Conservation (phyloP, 129 eudicot genomes). For the Flaveria bidentis region DNA sequence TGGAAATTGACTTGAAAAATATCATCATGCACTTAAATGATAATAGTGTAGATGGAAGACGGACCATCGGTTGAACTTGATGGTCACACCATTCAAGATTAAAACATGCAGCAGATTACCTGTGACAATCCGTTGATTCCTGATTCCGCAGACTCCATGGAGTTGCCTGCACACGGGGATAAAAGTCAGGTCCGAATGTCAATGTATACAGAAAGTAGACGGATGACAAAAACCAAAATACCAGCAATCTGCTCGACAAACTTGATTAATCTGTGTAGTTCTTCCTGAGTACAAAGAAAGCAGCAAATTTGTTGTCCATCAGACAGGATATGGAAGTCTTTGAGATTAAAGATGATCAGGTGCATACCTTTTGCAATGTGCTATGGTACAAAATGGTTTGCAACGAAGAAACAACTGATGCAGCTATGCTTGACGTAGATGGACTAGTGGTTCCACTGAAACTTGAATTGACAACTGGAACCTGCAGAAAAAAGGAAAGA, state of each 20-base stretch:
- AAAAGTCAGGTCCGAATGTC: neutral
- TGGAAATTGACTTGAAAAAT: neutral
- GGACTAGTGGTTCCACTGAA: slow-evolving; percentile 50
- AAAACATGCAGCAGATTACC: slow-evolving; percentile 34
- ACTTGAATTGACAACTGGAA: slow-evolving; percentile 42
- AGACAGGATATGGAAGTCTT: neutral
- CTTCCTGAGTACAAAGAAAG: slow-evolving; percentile 61
- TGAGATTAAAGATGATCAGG: slow-evolving; percentile 22
- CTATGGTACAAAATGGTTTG: slow-evolving; percentile 86
- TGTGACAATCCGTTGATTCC: slow-evolving; percentile 42
- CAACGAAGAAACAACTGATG: slow-evolving; percentile 76
- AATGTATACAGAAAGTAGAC: neutral
- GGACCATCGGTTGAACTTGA: neutral
- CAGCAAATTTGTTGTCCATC: slow-evolving; percentile 24
- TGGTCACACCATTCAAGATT: neutral
- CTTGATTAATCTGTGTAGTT: slow-evolving; percentile 71
- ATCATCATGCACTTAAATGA: neutral
- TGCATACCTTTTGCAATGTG: slow-evolving; percentile 70
- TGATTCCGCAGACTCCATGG: slow-evolving; percentile 51
- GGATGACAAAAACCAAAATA: slow-evolving; percentile 34
- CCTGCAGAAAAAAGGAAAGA: slow-evolving; percentile 41
- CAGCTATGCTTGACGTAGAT: slow-evolving; percentile 41
- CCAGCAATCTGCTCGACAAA: slow-evolving; percentile 74
- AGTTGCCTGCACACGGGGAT: slow-evolving; percentile 47
- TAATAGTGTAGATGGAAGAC: neutral